Evolutionary conservation across 495 filamentous ascomycete genomes (phyloP), one percentile per base, ranked within the genome.

Genomic region (Penicillium longicatenatum): DNA sequence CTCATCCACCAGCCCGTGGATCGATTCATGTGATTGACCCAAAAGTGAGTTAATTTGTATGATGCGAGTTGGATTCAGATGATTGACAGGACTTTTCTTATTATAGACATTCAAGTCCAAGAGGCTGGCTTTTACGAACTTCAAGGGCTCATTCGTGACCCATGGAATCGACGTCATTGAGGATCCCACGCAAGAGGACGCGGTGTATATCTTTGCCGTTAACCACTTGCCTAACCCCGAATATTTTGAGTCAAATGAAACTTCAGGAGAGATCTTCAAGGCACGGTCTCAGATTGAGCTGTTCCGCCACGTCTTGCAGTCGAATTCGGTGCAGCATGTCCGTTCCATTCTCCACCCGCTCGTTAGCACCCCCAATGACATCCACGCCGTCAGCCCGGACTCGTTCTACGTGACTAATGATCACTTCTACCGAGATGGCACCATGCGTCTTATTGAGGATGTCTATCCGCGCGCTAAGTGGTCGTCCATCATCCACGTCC

Each of bases 401-500:
- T 78, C 79, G 1, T 74, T 87, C 65, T 83, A 82, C 61, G 77
- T 85, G 5, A 86, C 83, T 6, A 88, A 88, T 59, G 84, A 87
- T 62, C 84, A 88, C 59, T 74, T 66, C 61, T 77, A 86, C 62
- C 70, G 71, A 11, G 69, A 76, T 0, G 82, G 83, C 1, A 8
- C 67, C 5, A 66, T 77, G 69, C 78, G 84, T 2, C 9, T 66
- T 0, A 0, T 85, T 1, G 77, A 80, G 46, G 73, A 79, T 47
- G 14, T 65, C 9, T 55, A 70, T 17, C 65, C 68, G 6, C 45
- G 74, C 58, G 76, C 77, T 60, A 58, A 71, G 63, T 75, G 72
- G 72, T 63, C 73, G 0, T 67, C 71, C 33, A 62, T 75, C 35
- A 64, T 78, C 19, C 70, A 76, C 39, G 61, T 78, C 8, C 64